phyloP scores from a whole-genome alignment of 2,329 filamentous ascomycete species.

The Hymenoscyphus occultus region DNA sequence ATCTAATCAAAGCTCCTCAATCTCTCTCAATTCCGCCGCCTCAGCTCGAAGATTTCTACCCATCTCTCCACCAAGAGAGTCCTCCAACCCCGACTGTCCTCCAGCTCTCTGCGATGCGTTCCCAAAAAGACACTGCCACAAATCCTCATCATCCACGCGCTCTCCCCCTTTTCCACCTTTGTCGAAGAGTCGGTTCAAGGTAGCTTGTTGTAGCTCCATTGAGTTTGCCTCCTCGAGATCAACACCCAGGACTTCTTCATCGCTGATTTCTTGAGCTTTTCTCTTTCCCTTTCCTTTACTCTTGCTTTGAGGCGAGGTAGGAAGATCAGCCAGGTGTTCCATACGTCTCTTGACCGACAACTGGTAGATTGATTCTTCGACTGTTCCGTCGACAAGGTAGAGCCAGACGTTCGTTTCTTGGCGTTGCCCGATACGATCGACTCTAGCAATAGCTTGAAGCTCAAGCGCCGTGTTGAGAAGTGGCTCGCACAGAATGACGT shows the following conservation, averaged over 20 bases:
- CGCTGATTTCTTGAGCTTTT: constrained; percentile 42
- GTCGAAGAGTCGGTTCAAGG: constrained; percentile 66
- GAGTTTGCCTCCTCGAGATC: constrained; percentile 81
- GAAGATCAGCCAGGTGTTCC: constrained; percentile 58
- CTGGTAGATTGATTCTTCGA: constrained; percentile 89
- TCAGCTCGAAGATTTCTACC: constrained; percentile 45
- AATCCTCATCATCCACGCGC: constrained; percentile 70
- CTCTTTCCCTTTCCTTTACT: constrained; percentile 23
- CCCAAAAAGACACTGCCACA: constrained; percentile 89
- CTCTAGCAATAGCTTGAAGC: constrained; percentile 89
- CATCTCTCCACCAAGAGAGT: constrained; percentile 26
- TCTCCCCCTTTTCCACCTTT: constrained; percentile 73
- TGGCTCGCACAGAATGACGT: constrained; percentile 93
- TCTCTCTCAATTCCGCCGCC: constrained; percentile 48
- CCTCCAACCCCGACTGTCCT: constrained; percentile 13
- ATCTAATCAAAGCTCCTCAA: neutral
- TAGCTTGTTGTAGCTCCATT: constrained; percentile 72
- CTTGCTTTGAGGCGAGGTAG: constrained; percentile 39
- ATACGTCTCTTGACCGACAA: constrained; percentile 77
- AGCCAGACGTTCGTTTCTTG: constrained; percentile 91
- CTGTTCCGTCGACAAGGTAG: constrained; percentile 85
- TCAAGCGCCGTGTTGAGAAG: constrained; percentile 91
- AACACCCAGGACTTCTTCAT: constrained; percentile 49
- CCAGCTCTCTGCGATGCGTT: constrained; percentile 18
- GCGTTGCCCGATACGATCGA: constrained; percentile 90